Evolutionary conservation across 371 early-diverging fungal genomes (phyloP).

Genomic region (Coelomomyces lativittatus): DNA sequence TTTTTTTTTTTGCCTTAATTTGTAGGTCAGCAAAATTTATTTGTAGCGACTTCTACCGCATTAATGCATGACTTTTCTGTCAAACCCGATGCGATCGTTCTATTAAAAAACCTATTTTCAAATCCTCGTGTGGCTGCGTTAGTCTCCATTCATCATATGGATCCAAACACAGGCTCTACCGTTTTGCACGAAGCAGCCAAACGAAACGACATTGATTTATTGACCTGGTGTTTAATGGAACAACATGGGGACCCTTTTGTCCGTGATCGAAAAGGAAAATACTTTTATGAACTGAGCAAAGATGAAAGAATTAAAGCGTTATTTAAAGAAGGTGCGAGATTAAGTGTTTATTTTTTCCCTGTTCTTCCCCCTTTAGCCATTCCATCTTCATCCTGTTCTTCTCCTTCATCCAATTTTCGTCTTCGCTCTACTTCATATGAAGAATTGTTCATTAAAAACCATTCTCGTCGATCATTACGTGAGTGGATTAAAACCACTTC

Average conservation of each 20-base stretch:
- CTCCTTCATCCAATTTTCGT: too few species aligned
- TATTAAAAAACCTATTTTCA: conserved; percentile 14
- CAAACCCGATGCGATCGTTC: conserved; percentile 5
- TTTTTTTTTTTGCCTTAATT: neutral
- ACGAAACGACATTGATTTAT: conserved; percentile 31
- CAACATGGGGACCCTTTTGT: conserved; percentile 48
- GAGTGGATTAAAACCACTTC: too few species aligned
- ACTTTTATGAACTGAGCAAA: conserved; percentile 34
- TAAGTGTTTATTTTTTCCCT: too few species aligned
- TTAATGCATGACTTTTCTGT: conserved; percentile 3
- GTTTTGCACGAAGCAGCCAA: conserved; percentile 47
- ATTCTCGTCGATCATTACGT: too few species aligned
- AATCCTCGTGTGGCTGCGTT: conserved; percentile 17
- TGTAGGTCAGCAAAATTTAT: neutral
- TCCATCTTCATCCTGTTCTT: too few species aligned
- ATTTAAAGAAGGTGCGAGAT: conserved; percentile 22
- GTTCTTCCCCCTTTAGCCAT: too few species aligned
- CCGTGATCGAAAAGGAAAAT: conserved; percentile 43
- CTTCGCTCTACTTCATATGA: too few species aligned
- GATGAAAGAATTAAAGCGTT: conserved; percentile 28
- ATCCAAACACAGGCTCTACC: conserved; percentile 34
- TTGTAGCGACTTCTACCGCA: neutral
- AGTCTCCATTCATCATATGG: conserved; percentile 45
- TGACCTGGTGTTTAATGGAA: conserved; percentile 43
- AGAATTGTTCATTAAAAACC: too few species aligned